A percentile compares a stretch with the other conserved stretches of the same genome.
These are phyloP conservation scores for Gossypium schwendimanii DNA, from an alignment of 441 rosid genomes.

Conservation along the genomic window DNA sequence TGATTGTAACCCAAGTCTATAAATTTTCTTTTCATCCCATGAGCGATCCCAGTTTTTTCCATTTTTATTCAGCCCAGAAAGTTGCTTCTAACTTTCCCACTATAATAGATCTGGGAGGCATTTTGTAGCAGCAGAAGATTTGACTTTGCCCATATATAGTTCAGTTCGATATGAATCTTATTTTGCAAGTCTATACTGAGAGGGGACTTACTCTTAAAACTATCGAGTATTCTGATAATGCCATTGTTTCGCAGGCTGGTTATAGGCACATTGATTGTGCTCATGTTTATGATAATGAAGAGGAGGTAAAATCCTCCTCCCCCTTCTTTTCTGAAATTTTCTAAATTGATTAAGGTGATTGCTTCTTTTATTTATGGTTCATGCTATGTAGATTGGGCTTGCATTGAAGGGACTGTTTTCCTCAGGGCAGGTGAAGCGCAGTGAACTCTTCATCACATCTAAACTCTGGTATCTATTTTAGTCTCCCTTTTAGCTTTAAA, in stretches of 20 bases:
- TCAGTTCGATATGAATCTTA: neutral
- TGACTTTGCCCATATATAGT: neutral
- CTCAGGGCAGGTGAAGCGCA: conserved; percentile 36
- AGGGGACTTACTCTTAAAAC: neutral
- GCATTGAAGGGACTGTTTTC: conserved; percentile 41
- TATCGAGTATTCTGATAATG: neutral
- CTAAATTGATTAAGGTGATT: neutral
- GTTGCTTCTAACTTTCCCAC: neutral
- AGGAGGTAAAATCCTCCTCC: conserved; percentile 34
- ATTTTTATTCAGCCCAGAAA: neutral
- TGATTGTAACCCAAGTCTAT: neutral
- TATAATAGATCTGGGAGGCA: neutral
- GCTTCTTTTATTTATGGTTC: neutral
- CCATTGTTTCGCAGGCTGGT: conserved; percentile 34
- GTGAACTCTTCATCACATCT: conserved; percentile 42
- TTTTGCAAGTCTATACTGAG: too few species aligned
- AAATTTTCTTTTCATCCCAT: neutral
- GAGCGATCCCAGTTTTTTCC: neutral
- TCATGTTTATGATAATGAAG: conserved; percentile 37
- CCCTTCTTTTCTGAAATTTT: neutral
- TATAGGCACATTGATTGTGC: conserved; percentile 65
- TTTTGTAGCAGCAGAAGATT: neutral
- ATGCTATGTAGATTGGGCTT: conserved; percentile 34
- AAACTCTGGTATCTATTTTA: conserved; percentile 36
- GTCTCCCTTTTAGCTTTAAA: neutral